Base-by-base conservation (phyloP, 2,329 filamentous ascomycete species). In the Botrytis byssoidea region DNA sequence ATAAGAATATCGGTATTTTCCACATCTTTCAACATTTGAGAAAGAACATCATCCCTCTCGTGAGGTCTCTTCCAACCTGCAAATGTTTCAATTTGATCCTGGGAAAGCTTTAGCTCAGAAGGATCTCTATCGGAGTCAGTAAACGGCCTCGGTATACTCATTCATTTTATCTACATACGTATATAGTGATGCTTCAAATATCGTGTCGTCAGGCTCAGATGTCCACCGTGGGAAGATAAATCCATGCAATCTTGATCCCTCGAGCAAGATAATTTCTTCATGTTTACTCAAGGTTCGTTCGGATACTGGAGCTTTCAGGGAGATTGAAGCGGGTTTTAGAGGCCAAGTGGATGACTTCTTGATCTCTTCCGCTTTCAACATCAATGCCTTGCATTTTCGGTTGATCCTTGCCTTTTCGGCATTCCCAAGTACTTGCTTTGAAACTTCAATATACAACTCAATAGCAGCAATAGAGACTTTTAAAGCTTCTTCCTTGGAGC, bases 221-320 rank as follows among this genome's bases (percentile, higher is more conserved):
- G 88, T 88, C 96, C 96, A 99, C 0, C 93, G 94, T 18, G 92
- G 94, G 77, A 97, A 98, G 32, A 92, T 86, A 79, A 90, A 92
- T 0, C 92, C 93, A 80, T 97, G 93, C 32, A 99, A 86, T 72
- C 90, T 91, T 7, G 95, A 96, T 5, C 91, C 90, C 79, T 91
- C 90, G 2, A 93, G 85, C 14, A 98, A 83, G 69, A 98, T 90
- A 44, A 92, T 91, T 79, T 94, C 87, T 82, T 97, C 94, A 25
- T 86, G 86, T 7, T 87, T 92, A 3, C 93, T 87, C 22, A 92
- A 85, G 73, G 87, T 85, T 71, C 92, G 87, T 16, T 84, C 86
- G 37, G 88, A 89, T 4, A 79, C 77, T 16, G 84, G 83, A 37
- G 81, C 77, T 75, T 78, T 80, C 12, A 82, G 75, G 72, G 77